A percentile compares a stretch with the other conserved stretches of the same genome.
Evolutionary conservation across 805 yeast genomes (phyloP).

Genomic region (Ogataea siamensis): DNA sequence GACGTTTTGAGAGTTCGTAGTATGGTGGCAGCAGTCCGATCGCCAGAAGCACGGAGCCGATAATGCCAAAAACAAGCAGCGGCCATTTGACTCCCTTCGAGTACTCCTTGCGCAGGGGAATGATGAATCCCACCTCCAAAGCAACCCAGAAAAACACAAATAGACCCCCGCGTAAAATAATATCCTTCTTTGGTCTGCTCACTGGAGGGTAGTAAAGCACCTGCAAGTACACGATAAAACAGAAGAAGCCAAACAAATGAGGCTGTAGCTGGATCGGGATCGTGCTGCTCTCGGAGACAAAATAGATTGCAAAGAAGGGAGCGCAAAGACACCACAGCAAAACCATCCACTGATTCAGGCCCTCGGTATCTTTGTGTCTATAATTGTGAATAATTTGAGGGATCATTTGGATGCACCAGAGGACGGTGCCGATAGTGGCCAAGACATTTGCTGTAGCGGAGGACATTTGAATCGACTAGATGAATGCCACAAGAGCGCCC

Average conservation of each 20-base stretch:
- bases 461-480: constrained; percentile 1
- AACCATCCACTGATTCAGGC: constrained; percentile 87
- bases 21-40: constrained; percentile 87
- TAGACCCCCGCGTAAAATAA: constrained; percentile 30
- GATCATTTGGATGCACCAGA: constrained; percentile 89
- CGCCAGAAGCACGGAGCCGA: constrained; percentile 75
- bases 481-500: background rate
- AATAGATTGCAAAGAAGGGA: constrained; percentile 52
- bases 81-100: constrained; percentile 62
- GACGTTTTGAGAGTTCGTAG: constrained; percentile 72
- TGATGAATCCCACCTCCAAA: constrained; percentile 47
- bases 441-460: constrained; percentile 65
- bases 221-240: constrained; percentile 48
- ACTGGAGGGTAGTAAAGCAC: constrained; percentile 54
- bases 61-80: constrained; percentile 68
- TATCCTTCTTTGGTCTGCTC: constrained; percentile 29
- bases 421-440: constrained; percentile 85
- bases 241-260: constrained; percentile 50
- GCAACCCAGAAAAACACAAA: constrained; percentile 40
- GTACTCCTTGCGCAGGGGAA: constrained; percentile 51
- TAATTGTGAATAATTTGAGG: constrained; percentile 75
- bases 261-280: constrained; percentile 55
- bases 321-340: constrained; percentile 73
- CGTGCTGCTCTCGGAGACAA: constrained; percentile 45
- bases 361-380: constrained; percentile 74